phyloP scores from a whole-genome alignment of 257 asterid genomes.

The Solanum raphanifolium region DNA sequence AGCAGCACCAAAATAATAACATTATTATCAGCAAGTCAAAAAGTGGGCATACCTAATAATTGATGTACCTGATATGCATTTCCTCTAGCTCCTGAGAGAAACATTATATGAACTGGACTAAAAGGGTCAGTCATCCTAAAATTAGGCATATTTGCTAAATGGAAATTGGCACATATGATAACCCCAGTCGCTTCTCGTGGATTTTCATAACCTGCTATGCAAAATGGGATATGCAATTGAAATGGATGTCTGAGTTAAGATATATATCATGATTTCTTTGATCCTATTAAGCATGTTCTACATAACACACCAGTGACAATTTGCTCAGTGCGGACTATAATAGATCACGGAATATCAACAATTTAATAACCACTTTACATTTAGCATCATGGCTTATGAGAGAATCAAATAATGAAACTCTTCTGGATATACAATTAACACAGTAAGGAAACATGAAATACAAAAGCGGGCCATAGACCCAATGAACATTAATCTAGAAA shows the following conservation, averaged over 20 bases:
- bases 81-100: neutral
- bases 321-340: neutral
- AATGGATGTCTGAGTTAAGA: neutral
- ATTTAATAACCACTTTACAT: neutral
- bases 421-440: neutral
- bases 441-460: constrained; percentile 3
- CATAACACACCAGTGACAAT: neutral
- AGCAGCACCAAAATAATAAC: neutral
- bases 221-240: neutral
- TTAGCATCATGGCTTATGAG: neutral
- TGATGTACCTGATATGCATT: neutral
- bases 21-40: neutral
- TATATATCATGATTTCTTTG: neutral
- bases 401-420: neutral
- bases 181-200: neutral
- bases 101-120: neutral
- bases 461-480: constrained; percentile 1
- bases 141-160: neutral
- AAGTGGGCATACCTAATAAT: neutral
- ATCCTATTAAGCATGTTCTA: neutral
- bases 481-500: neutral
- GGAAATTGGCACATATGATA: neutral
- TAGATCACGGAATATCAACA: neutral
- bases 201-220: neutral
- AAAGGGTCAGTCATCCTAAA: neutral